Evolutionary conservation across 2,329 filamentous ascomycete species (phyloP).

Genomic region (Aspergillus carbonarius): DNA sequence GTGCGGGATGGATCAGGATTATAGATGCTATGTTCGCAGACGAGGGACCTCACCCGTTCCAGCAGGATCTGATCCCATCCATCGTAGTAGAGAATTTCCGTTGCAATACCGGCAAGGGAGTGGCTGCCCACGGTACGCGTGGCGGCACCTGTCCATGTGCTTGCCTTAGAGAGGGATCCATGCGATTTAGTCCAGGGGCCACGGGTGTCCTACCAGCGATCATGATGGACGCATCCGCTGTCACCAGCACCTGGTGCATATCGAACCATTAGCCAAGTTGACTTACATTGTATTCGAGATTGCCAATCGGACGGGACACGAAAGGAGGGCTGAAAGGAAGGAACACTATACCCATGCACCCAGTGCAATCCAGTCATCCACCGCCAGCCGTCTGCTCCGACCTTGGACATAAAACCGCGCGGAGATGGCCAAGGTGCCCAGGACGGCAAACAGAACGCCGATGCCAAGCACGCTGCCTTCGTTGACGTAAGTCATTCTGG

Average conservation of each 20-base stretch:
- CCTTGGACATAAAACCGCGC: background rate
- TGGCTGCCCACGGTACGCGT: background rate
- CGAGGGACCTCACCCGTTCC: too few species aligned
- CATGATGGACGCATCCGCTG: background rate
- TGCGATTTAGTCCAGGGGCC: too few species aligned
- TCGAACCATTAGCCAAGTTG: background rate
- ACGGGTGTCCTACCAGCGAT: background rate
- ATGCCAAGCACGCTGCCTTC: background rate
- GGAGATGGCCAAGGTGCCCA: background rate
- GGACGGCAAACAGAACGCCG: background rate
- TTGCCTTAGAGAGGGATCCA: too few species aligned
- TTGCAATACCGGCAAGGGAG: background rate
- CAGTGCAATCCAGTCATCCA: background rate
- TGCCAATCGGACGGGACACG: too few species aligned
- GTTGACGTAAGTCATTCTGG: background rate
- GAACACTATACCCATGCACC: background rate
- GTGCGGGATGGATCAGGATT: too few species aligned
- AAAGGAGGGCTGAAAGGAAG: too few species aligned
- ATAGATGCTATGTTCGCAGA: too few species aligned
- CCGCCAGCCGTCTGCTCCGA: background rate
- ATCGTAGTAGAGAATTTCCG: background rate
- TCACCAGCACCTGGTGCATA: background rate
- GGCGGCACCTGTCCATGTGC: background rate
- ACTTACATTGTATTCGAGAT: too few species aligned
- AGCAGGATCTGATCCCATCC: too few species aligned